These are phyloP conservation scores for Umbilicaria muhlenbergii DNA, from an alignment of 495 filamentous ascomycete genomes.

Conservation along the genomic window DNA sequence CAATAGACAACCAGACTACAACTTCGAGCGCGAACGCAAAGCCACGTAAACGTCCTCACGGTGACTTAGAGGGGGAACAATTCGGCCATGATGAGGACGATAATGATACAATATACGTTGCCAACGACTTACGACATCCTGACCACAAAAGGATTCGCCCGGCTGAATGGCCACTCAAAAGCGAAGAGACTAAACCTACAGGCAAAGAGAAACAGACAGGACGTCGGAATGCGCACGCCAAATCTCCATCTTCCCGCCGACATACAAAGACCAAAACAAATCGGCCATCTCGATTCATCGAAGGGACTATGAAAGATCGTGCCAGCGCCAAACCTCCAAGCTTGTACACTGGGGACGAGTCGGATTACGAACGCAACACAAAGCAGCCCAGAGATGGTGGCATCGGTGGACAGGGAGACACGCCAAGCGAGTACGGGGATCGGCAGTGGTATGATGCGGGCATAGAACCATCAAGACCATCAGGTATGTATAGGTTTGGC, in stretches of 20 bases:
- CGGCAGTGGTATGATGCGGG: slow-evolving; percentile 5
- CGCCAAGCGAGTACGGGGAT: too few species aligned
- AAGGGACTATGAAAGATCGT: slow-evolving; percentile 66
- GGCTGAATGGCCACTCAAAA: slow-evolving; percentile 13
- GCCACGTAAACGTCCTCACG: slow-evolving; percentile 7
- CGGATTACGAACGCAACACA: slow-evolving; percentile 5
- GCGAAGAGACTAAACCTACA: neutral
- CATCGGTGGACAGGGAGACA: neutral
- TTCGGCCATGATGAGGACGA: slow-evolving; percentile 1
- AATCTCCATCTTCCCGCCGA: slow-evolving; percentile 8
- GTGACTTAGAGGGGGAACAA: neutral
- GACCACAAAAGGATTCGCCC: slow-evolving; percentile 10
- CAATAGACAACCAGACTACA: too few species aligned
- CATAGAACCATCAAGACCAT: slow-evolving; percentile 13
- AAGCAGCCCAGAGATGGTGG: neutral
- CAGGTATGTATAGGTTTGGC: slow-evolving; percentile 43
- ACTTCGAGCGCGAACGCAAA: neutral
- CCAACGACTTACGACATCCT: neutral
- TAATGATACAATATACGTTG: neutral
- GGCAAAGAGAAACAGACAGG: too few species aligned
- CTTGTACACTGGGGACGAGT: slow-evolving; percentile 39
- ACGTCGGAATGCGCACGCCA: slow-evolving; percentile 6
- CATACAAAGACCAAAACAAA: neutral
- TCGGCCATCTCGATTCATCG: slow-evolving; percentile 48
- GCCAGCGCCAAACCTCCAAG: slow-evolving; percentile 50